Conservation (phyloP, 2,329 filamentous ascomycete species). For the Aspergillus chevalieri region DNA sequence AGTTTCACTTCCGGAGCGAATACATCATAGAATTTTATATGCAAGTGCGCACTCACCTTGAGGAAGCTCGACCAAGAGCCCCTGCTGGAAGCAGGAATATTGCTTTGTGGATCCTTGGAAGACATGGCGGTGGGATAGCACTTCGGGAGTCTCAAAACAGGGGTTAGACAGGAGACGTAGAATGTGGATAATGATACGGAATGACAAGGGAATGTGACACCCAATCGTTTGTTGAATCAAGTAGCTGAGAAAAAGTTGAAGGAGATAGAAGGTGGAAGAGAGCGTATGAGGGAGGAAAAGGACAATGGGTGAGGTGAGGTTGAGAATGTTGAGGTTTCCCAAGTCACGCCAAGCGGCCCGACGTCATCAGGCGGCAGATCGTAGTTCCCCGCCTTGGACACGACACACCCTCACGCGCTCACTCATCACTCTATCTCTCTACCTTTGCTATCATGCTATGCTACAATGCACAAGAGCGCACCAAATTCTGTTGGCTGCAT, state of each 20-base stretch:
- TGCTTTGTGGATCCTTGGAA: conserved; percentile 36
- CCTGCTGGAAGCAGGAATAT: conserved; percentile 37
- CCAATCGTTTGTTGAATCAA: too few species aligned
- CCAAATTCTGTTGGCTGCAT: too few species aligned
- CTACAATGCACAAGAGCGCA: background rate
- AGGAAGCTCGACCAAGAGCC: conserved; percentile 45
- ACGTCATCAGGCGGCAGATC: conserved; percentile 4
- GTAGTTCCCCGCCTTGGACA: background rate
- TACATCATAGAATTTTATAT: background rate
- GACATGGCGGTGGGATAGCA: conserved; percentile 14
- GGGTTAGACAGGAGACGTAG: background rate
- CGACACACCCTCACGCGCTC: background rate
- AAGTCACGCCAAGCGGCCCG: conserved; percentile 2
- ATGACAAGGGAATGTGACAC: too few species aligned
- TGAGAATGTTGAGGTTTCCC: conserved; percentile 1
- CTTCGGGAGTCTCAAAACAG: background rate
- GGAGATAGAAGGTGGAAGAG: conserved; percentile 2
- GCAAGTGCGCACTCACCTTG: conserved; percentile 28
- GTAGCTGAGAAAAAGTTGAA: background rate
- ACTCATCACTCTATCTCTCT: background rate
- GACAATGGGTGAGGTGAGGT: background rate
- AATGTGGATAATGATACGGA: too few species aligned
- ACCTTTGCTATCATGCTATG: background rate
- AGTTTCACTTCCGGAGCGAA: background rate
- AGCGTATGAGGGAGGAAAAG: conserved; percentile 5